Evolutionary conservation across 176 grass and related monocot species (phyloP), one percentile per base, ranked within the genome.

Genomic region (Lolium perenne): DNA sequence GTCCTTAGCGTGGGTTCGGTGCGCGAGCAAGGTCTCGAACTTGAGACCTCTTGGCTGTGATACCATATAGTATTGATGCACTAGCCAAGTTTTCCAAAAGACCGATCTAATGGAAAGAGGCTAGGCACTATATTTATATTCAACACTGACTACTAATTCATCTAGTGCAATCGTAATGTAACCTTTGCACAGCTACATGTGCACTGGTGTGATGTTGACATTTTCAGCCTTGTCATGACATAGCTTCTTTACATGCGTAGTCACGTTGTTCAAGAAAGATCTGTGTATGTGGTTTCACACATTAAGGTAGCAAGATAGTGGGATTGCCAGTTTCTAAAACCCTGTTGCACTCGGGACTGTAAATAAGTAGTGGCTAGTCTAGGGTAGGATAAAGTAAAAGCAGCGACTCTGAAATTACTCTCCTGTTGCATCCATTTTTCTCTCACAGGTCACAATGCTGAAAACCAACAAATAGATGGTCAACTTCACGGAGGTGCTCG

Each of bases 401-500:
- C 2, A 59, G 23, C 69, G 40, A 54, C 81, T 25, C 65, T 43
- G 77, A 84, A 81, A 25, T 84, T 80, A 32, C 71, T 88, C 32
- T 85, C 75, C 76, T 81, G 70, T 76, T 77, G 89, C 13, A 82
- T 88, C 82, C 90, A 88, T 91, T 85, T 85, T 66, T 64, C 29
- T 85, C 61, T 77, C 9, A 43, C 41, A 81, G n/a, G 41, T 71
- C 13, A 45, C 51, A 81, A 61, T 53, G 16, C 17, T 50, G 77
- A 68, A 61, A 84, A 47, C 63, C 61, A 85, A 55, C 71, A 88
- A 62, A 81, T 55, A 46, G 77, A 85, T 81, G 77, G 90, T 91
- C 90, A 91, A 88, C 86, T 91, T 76, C 71, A 51, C 10, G 62
- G 35, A 91, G 82, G 90, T 91, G 90, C 77, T 85, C 45, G 41